Conservation (phyloP, 768 basidiomycete genomes). For the Amanita molliuscula region DNA sequence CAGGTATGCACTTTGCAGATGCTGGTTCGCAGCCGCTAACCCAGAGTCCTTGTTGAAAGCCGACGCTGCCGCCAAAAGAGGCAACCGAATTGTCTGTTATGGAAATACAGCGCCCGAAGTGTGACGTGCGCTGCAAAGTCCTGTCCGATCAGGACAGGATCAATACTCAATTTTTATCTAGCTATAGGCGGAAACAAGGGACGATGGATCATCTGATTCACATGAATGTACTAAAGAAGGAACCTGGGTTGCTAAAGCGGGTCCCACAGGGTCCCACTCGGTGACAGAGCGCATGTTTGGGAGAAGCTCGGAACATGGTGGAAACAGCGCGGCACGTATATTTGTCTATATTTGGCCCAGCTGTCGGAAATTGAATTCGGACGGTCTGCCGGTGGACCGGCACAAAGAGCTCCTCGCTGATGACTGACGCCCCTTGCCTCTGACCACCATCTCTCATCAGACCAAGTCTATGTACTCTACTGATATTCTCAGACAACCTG, state of each 20-base stretch:
- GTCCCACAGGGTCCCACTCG: neutral
- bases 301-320: neutral
- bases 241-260: neutral
- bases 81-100: neutral
- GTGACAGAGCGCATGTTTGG: neutral
- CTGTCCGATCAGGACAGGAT: neutral
- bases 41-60: neutral
- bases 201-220: too few species aligned
- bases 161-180: neutral
- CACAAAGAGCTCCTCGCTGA: neutral
- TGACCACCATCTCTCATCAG: conserved; percentile 10
- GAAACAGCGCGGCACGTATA: neutral
- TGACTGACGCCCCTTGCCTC: neutral
- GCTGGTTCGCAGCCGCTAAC: too few species aligned
- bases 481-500: conserved; percentile 8
- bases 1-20: too few species aligned
- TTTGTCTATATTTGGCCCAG: neutral
- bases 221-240: neutral
- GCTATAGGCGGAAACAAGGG: too few species aligned
- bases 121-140: neutral
- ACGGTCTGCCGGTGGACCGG: conserved; percentile 1
- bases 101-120: neutral
- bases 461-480: conserved; percentile 17
- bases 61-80: neutral
- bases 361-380: neutral